Base-by-base conservation (phyloP, 2,329 filamentous ascomycete species). In the Botryotinia narcissicola region DNA sequence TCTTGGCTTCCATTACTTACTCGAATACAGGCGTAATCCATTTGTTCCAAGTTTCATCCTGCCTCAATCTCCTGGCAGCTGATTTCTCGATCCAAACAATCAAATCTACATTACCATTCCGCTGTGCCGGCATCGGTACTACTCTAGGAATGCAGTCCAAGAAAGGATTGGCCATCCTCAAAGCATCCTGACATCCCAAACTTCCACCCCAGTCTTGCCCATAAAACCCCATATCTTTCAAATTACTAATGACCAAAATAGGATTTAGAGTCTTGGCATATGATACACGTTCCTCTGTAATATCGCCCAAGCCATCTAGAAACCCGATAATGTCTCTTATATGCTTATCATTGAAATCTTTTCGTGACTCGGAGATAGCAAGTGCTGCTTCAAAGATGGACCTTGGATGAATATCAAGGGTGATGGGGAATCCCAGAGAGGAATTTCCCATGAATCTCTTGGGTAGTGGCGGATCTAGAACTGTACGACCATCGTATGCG, bases 21-120 rank as follows among this genome's bases (percentile, higher is more conserved):
- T 3, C 29, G 22, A n/a, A 40, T 48, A 51, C 22, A 22, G 40
- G 69, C 18, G n/a, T 51, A 16, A 63, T 71, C 69, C 69, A 71
- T 71, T 32, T 46, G 9, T 37, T 63, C 59, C 69, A 71, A 10
- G 37, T 35, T 40, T 71, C 59, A 18, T 71, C 69, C 9, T 71
- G 25, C 16, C 35, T 63, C 69, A 71, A 71, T 37, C 69, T 25
- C 42, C 64, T n/a, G 29, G 22, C 44, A 10, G 40, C 59, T 7
- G 44, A 71, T 16, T 71, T 46, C 44, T 64, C 69, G 25, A 71
- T 51, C 69, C 69, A 64, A 40, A 71, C 37, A 71, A 35, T 22
- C 16, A 71, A 20, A 37, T 71, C 32, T 32, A 62, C 57, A 37
- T 59, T 51, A 25, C 69, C 69, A 29, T 51, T 44, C 25, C 35